Evolutionary conservation across 1,284 basidiomycete genomes (phyloP).

Genomic region (Cystobasidium slooffiae): DNA sequence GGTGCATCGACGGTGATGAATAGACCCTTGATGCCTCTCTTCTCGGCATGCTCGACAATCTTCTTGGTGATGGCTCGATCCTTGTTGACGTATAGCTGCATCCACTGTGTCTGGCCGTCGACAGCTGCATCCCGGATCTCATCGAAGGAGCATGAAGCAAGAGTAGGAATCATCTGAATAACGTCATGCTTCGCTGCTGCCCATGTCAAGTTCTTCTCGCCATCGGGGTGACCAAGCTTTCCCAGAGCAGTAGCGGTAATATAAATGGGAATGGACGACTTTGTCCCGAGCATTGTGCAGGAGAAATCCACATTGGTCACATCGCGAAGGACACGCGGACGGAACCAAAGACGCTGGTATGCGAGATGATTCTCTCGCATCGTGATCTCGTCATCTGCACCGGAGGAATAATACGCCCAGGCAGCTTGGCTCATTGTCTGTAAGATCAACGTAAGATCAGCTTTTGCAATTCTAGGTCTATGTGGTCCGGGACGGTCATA

Average conservation of each 20-base stretch:
- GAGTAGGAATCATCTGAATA: conserved; percentile 91
- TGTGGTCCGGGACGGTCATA: not conserved
- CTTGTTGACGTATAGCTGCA: conserved; percentile 56
- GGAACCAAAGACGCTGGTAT: conserved; percentile 86
- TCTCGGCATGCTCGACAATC: conserved; percentile 69
- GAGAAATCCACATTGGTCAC: conserved; percentile 77
- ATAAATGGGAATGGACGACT: conserved; percentile 78
- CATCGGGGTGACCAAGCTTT: conserved; percentile 69
- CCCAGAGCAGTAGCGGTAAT: conserved; percentile 69
- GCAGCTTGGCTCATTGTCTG: conserved; percentile 75
- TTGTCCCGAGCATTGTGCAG: conserved; percentile 54
- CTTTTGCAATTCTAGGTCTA: not conserved
- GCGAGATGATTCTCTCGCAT: conserved; percentile 82
- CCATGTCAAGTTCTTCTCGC: conserved; percentile 72
- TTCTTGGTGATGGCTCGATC: conserved; percentile 79
- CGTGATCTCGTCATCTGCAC: conserved; percentile 76
- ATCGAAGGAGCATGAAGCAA: conserved; percentile 87
- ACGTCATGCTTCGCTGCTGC: conserved; percentile 77
- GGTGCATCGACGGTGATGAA: conserved; percentile 81
- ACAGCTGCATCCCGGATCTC: conserved; percentile 80
- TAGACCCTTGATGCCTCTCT: conserved; percentile 73
- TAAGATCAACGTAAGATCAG: conserved; percentile 65
- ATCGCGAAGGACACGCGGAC: conserved; percentile 82
- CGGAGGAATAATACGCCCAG: conserved; percentile 77
- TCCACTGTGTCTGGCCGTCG: conserved; percentile 75